Conservation (phyloP, 257 asterid species). For the Leonotis leonurus region DNA sequence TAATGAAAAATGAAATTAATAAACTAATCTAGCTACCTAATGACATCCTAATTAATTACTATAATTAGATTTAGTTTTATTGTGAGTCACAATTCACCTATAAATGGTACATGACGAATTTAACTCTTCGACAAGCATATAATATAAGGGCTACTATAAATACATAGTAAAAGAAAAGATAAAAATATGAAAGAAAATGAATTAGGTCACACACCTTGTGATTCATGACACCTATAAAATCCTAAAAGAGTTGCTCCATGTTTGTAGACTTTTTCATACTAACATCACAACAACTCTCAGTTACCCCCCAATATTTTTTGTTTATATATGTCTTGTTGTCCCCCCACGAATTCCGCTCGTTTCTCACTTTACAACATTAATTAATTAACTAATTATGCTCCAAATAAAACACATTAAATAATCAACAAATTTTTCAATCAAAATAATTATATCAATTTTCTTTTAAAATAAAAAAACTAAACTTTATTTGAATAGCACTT, state of each 20-base stretch:
- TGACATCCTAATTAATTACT: too few relatives aligned
- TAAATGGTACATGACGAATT: background rate
- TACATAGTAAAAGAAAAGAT: background rate
- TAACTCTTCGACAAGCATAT: background rate
- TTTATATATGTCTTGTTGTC: constrained; percentile 21
- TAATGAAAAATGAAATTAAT: too few relatives aligned
- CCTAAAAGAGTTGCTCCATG: background rate
- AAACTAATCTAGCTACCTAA: too few relatives aligned
- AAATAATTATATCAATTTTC: too few relatives aligned
- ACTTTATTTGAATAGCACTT: background rate
- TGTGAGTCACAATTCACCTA: too few relatives aligned
- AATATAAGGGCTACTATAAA: background rate
- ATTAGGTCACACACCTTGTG: constrained; percentile 7
- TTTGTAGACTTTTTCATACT: background rate
- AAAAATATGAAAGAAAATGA: background rate
- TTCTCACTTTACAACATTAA: background rate
- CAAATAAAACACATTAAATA: too few relatives aligned
- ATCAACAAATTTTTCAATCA: too few relatives aligned
- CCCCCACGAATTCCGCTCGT: constrained; percentile 18
- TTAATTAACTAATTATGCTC: too few relatives aligned
- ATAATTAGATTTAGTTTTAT: too few relatives aligned
- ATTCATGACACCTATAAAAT: constrained; percentile 8
- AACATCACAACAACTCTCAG: constrained; percentile 22
- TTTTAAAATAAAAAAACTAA: too few relatives aligned
- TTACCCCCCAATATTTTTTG: constrained; percentile 12